Conservation (phyloP, 2,329 filamentous ascomycete species). For the Boeremia exigua region DNA sequence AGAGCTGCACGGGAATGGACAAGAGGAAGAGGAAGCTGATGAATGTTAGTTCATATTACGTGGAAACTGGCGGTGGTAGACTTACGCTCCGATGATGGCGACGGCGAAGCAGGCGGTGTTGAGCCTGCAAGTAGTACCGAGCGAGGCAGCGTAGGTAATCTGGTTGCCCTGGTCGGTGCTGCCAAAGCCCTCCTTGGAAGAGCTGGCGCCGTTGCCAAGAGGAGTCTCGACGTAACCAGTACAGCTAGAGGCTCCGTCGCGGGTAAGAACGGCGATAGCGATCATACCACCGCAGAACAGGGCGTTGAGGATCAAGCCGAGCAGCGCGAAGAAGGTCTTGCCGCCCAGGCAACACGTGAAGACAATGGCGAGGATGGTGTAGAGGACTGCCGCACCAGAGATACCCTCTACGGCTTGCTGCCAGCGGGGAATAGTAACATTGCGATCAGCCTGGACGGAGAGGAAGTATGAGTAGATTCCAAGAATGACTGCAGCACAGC, state of each 20-base stretch:
- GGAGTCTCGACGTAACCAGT: constrained; percentile 66
- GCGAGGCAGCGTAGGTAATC: constrained; percentile 53
- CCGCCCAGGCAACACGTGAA: constrained; percentile 83
- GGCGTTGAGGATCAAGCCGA: constrained; percentile 78
- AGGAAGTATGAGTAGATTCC: constrained; percentile 84
- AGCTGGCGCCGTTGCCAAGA: constrained; percentile 70
- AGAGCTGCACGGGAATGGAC: constrained; percentile 72
- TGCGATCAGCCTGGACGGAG: constrained; percentile 70
- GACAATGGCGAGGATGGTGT: constrained; percentile 73
- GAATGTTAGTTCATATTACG: constrained; percentile 16
- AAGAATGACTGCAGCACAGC: constrained; percentile 74
- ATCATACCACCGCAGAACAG: constrained; percentile 79
- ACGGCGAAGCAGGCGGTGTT: constrained; percentile 80
- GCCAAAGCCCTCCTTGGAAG: constrained; percentile 57
- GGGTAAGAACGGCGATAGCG: constrained; percentile 78
- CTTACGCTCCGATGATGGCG: constrained; percentile 76
- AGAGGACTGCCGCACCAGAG: constrained; percentile 74
- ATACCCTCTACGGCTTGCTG: constrained; percentile 75
- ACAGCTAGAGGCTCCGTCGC: constrained; percentile 72
- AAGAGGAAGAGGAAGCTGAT: constrained; percentile 74
- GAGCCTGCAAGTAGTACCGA: constrained; percentile 72
- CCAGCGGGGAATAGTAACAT: constrained; percentile 67
- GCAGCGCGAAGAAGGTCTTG: constrained; percentile 69
- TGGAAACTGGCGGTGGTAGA: constrained; percentile 16
- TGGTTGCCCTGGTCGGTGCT: constrained; percentile 50